Evolutionary conservation across 2,329 filamentous ascomycete species (phyloP).

Genomic region (Sclerotinia trifoliorum): DNA sequence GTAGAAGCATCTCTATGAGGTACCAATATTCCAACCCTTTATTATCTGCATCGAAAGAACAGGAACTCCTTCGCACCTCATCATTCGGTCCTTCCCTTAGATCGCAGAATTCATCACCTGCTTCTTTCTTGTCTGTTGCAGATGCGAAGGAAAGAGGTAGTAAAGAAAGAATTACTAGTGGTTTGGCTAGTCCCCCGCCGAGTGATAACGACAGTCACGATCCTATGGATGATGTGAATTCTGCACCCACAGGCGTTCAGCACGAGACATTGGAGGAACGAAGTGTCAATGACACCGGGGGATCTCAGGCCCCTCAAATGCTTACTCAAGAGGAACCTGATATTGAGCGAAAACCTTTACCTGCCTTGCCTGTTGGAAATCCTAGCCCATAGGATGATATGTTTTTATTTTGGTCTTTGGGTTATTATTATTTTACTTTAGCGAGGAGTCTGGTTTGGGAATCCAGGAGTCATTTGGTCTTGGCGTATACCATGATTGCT

Average conservation of each 20-base stretch:
- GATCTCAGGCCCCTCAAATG: not conserved
- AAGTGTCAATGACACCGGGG: not conserved
- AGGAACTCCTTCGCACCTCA: slow-evolving; percentile 16
- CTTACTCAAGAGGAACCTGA: not conserved
- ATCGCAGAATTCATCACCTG: slow-evolving; percentile 12
- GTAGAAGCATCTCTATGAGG: slow-evolving; percentile 18
- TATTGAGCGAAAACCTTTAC: slow-evolving; percentile 6
- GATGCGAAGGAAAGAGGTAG: slow-evolving; percentile 4
- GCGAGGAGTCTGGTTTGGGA: slow-evolving; percentile 11
- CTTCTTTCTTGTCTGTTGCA: slow-evolving; percentile 10
- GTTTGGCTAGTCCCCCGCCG: slow-evolving; percentile 7
- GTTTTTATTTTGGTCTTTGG: not conserved
- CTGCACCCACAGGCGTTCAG: not conserved
- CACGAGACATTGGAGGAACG: not conserved
- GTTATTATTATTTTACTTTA: slow-evolving; percentile 10
- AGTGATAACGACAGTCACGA: slow-evolving; percentile 9
- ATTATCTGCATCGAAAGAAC: slow-evolving; percentile 11
- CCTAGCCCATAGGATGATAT: not conserved
- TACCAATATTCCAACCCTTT: slow-evolving; percentile 8
- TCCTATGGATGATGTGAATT: slow-evolving; percentile 15
- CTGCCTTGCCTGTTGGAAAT: slow-evolving; percentile 4
- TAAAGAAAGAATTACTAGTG: slow-evolving; percentile 1
- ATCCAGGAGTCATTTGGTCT: not conserved
- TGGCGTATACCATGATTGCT: slow-evolving; percentile 6
- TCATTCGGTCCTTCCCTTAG: slow-evolving; percentile 15